These are phyloP conservation scores for Starmerella cellae DNA, from an alignment of 805 yeast genomes.

Conservation along the genomic window DNA sequence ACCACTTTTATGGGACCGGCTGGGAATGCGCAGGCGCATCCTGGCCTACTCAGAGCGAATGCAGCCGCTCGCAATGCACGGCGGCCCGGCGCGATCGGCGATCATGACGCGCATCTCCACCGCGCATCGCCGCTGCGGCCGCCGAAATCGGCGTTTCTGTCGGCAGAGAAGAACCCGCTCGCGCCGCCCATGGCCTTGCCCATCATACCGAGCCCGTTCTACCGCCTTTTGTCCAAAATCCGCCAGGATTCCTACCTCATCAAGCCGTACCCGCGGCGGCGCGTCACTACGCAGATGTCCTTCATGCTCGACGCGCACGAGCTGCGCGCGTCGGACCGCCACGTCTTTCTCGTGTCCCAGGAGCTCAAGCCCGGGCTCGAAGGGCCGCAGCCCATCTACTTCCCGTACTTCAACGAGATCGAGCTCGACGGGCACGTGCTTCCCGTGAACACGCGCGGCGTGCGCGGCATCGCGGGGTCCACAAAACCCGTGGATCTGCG, in stretches of 20 bases:
- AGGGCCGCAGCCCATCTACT: constrained; percentile 33
- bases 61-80: background rate
- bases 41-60: background rate
- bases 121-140: no score
- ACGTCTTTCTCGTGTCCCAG: constrained; percentile 43
- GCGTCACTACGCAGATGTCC: constrained; percentile 3
- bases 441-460: constrained; percentile 51
- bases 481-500: constrained; percentile 75
- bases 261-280: constrained; percentile 11
- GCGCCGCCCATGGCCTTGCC: constrained; percentile 9
- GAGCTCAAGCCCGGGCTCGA: constrained; percentile 12
- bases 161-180: constrained; percentile 1
- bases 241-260: constrained; percentile 17
- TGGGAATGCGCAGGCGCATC: constrained; percentile 1
- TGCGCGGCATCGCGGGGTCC: constrained; percentile 65
- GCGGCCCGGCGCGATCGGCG: background rate
- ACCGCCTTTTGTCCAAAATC: constrained; percentile 13
- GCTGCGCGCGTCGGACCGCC: constrained; percentile 28
- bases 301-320: constrained; percentile 38
- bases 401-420: constrained; percentile 62
- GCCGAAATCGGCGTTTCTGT: background rate
- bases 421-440: constrained; percentile 41
- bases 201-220: constrained; percentile 24
- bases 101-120: no score
- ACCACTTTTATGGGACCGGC: no score